Conservation (phyloP, 208 protist species). For the Strigomonas culicis region DNA sequence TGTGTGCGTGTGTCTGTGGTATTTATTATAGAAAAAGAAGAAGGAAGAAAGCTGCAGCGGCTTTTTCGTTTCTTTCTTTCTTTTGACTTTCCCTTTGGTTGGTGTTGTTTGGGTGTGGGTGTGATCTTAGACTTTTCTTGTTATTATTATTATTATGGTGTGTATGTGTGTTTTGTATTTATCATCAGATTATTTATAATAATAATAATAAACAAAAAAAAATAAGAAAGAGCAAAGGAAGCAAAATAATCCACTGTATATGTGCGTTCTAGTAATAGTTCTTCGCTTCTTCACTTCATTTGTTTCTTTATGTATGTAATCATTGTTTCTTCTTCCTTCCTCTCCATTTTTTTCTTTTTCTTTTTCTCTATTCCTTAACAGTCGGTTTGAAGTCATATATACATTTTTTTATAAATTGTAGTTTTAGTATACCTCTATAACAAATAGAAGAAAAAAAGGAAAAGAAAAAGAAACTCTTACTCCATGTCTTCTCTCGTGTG, state of each 20-base stretch:
- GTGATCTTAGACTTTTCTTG: neutral
- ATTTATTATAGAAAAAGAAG: too few species aligned
- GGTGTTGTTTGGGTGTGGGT: neutral
- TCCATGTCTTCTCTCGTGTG: neutral
- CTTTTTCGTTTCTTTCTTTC: too few species aligned
- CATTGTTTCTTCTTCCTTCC: neutral
- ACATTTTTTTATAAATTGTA: conserved; percentile 1
- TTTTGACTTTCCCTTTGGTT: neutral
- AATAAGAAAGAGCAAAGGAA: neutral
- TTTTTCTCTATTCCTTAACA: conserved; percentile 1
- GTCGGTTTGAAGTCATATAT: neutral
- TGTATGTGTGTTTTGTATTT: neutral
- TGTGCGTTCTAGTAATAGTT: conserved; percentile 7
- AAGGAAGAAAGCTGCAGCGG: too few species aligned
- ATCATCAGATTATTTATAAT: neutral
- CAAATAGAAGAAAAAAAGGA: conserved; percentile 3
- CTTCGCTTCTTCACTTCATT: conserved; percentile 7
- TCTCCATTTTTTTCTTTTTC: conserved; percentile 4
- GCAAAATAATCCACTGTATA: neutral
- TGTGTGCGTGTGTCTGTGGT: neutral
- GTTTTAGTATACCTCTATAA: neutral
- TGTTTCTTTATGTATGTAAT: neutral
- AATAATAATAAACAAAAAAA: conserved; percentile 8
- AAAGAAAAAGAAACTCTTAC: conserved; percentile 7
- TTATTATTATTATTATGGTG: conserved; percentile 4